Evolutionary conservation across 192 early-diverging fungal species (phyloP), one percentile per base, ranked within the genome.

Genomic region (Obelidium mucronatum): DNA sequence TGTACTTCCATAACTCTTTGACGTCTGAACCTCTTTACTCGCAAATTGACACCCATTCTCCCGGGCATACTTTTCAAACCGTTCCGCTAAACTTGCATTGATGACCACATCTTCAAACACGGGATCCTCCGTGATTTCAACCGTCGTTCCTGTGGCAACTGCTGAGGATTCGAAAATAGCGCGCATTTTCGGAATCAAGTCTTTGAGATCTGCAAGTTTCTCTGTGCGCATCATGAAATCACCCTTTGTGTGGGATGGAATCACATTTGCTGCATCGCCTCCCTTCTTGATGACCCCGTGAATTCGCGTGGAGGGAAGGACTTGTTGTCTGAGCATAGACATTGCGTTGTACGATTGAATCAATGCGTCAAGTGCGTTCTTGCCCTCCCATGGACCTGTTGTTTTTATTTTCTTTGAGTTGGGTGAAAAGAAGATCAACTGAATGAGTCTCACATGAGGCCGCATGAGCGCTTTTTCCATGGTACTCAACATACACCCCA

Each of bases 341-440:
- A 94, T 82, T 22, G 78, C 83, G 36, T 88, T 87, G 83, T 92
- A 90, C 2, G 91, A 88, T 42, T 85, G 81, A 2, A 87, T 84
- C 28, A 90, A 73, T 2, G 93, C 94, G 79, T 95, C 92, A 33
- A 95, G 85, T 1, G 94, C 94, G 79, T 96, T 96, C 51, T 91
- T 77, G 1, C 84, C 83, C 56, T 84, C 85, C 87, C 86, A 89
- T 8, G 86, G 88, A n/a, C 75, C 82, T 60, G 8, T 15, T 17
- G 60, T 60, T 6, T n/a, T 60, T 8, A 60, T 8, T 31, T 34
- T 60, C 58, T 17, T 6, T 1, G 11, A 24, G 15, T 13, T 13
- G 0, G 6, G 13, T 0, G 24, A 17, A 34, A n/a, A n/a, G 11
- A 34, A 31, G 11, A 60, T 24, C 58, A 60, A 24, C 22, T 22